Percentiles rank a stretch among this genome's conserved stretches.
Conservation (phyloP, 495 filamentous ascomycete genomes). For the Geopyxis carbonaria region DNA sequence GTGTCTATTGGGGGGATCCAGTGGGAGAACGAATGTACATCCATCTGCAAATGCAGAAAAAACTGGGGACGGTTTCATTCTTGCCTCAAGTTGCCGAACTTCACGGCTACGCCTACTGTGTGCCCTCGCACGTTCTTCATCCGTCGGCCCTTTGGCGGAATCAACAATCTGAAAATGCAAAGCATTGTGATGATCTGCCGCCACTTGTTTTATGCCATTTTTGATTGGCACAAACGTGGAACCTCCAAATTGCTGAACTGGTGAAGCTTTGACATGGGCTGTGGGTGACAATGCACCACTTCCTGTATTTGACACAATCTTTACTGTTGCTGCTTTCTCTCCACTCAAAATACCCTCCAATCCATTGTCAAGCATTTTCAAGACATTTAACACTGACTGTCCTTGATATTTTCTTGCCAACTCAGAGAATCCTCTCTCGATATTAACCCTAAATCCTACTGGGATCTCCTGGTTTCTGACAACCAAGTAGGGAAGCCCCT, state of each 20-base stretch:
- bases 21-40: constrained; percentile 50
- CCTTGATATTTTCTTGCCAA: constrained; percentile 40
- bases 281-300: no score
- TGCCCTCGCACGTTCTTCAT: constrained; percentile 44
- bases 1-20: constrained; percentile 46
- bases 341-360: constrained; percentile 56
- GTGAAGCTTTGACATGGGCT: no score
- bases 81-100: constrained; percentile 57
- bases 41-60: constrained; percentile 60
- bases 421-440: constrained; percentile 59
- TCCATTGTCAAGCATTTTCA: constrained; percentile 57
- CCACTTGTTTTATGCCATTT: no score
- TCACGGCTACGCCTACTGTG: constrained; percentile 46
- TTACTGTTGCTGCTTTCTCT: constrained; percentile 61
- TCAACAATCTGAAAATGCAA: no score
- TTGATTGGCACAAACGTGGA: no score
- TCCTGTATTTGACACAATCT: constrained; percentile 51
- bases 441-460: constrained; percentile 62
- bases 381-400: constrained; percentile 46
- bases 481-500: constrained; percentile 36
- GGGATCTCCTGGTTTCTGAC: constrained; percentile 66
- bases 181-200: no score
- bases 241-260: no score
- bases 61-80: constrained; percentile 49
- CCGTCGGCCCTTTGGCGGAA: no score